A percentile compares a stretch with the other conserved stretches of the same genome.
These are phyloP conservation scores for Arachnomyces sp. DNA, from an alignment of 2,329 filamentous ascomycete genomes.

Conservation along the genomic window DNA sequence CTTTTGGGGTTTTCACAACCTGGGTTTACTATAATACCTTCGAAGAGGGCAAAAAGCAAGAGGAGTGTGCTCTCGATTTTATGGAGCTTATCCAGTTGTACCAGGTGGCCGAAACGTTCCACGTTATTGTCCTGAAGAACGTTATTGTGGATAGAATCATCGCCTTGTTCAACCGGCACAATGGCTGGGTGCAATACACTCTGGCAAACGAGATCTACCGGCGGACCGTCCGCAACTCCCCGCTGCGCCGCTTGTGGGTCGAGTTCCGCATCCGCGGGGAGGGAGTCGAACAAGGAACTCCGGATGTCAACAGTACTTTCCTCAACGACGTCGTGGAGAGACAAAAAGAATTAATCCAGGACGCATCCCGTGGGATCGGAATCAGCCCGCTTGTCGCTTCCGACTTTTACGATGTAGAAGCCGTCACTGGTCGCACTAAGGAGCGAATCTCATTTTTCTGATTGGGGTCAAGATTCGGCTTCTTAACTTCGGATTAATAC, in stretches of 20 bases:
- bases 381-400: not conserved
- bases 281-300: not conserved
- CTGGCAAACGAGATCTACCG: not conserved
- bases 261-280: conserved; percentile 1
- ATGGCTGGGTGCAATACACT: not conserved
- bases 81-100: not conserved
- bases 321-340: not conserved
- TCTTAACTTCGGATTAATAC: too few relatives aligned
- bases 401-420: conserved; percentile 27
- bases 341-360: conserved; percentile 2
- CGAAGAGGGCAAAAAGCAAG: too few relatives aligned
- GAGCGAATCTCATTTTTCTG: not conserved
- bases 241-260: conserved; percentile 3
- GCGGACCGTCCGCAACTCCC: not conserved
- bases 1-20: not conserved
- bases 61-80: not conserved
- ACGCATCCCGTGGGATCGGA: not conserved
- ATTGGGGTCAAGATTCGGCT: too few relatives aligned
- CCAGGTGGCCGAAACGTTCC: not conserved
- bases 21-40: conserved; percentile 1
- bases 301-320: not conserved
- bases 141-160: not conserved
- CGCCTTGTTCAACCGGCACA: not conserved
- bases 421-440: not conserved
- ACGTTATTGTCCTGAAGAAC: not conserved